Evolutionary conservation across 495 filamentous ascomycete species (phyloP).

Genomic region (Cercophora scortea): DNA sequence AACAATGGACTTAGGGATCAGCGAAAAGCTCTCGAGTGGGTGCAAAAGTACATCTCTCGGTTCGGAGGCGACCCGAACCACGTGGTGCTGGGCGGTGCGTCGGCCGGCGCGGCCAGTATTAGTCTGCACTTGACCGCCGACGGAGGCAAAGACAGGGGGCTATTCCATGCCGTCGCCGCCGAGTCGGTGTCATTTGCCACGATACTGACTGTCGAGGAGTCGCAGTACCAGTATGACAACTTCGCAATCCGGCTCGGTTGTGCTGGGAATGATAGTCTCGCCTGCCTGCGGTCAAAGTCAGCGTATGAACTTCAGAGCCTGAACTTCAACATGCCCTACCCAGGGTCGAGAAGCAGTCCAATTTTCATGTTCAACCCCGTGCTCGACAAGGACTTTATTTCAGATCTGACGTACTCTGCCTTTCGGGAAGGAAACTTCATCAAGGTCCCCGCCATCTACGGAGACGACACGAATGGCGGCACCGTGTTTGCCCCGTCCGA

Average conservation of each 20-base stretch:
- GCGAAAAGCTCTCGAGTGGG: constrained; percentile 57
- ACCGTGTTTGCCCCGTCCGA: constrained; percentile 51
- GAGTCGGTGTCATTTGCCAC: constrained; percentile 61
- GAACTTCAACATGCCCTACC: constrained; percentile 49
- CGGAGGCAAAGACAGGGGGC: constrained; percentile 13
- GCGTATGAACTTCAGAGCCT: constrained; percentile 40
- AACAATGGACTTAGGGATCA: constrained; percentile 71
- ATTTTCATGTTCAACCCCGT: constrained; percentile 49
- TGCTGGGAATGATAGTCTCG: constrained; percentile 34
- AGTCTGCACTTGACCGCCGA: constrained; percentile 57
- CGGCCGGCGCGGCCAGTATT: constrained; percentile 57
- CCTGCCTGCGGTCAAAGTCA: constrained; percentile 49
- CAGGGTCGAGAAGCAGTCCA: constrained; percentile 32
- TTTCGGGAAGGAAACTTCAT: constrained; percentile 54
- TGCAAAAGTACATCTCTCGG: constrained; percentile 52
- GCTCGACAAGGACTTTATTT: constrained; percentile 50
- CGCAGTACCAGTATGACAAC: constrained; percentile 58
- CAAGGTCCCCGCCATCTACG: constrained; percentile 62
- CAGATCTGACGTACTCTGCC: constrained; percentile 50
- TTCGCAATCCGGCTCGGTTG: constrained; percentile 53
- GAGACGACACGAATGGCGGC: constrained; percentile 66
- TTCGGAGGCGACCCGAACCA: constrained; percentile 67
- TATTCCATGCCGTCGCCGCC: constrained; percentile 57
- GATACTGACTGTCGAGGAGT: constrained; percentile 49
- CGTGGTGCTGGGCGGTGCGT: constrained; percentile 59